Percentiles rank a stretch among this genome's conserved stretches.
phyloP scores from a whole-genome alignment of 169 alveolate genomes.

The Cryptosporidium xiaoi region DNA sequence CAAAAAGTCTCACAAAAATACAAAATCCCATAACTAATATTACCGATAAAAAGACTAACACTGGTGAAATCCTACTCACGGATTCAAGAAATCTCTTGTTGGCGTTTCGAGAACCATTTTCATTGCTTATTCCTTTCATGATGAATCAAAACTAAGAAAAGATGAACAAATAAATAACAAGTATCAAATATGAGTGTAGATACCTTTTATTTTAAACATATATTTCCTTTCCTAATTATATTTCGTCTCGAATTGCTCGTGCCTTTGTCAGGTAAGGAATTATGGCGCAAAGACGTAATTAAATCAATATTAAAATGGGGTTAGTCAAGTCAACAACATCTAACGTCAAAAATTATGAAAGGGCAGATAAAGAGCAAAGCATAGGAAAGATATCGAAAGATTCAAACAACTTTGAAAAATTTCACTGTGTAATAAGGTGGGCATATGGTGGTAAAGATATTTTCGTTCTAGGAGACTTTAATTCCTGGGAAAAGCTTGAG shows the following conservation, averaged over 20 bases:
- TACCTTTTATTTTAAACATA: neutral
- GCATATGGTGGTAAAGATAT: conserved; percentile 49
- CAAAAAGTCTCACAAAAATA: conserved; percentile 92
- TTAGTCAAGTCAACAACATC: no score
- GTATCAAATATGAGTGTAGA: neutral
- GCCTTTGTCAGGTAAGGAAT: conserved; percentile 61
- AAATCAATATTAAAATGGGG: no score
- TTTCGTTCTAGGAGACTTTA: conserved; percentile 55
- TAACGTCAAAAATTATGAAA: no score
- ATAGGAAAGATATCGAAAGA: neutral
- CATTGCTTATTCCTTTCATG: conserved; percentile 1
- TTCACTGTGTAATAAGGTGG: conserved; percentile 65
- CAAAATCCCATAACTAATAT: conserved; percentile 76
- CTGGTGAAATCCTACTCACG: conserved; percentile 50
- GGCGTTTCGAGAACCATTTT: neutral
- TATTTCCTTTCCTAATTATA: neutral
- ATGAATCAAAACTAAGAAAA: neutral
- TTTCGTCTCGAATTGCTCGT: conserved; percentile 6
- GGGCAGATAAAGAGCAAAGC: no score
- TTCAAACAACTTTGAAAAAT: neutral
- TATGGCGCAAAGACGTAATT: conserved; percentile 37
- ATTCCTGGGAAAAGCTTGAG: conserved; percentile 40
- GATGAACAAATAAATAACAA: neutral
- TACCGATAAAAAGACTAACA: conserved; percentile 40
- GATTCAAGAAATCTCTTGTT: conserved; percentile 25